Base-by-base conservation (phyloP, 2,329 filamentous ascomycete genomes). In the Pseudogymnoascus destructans region DNA sequence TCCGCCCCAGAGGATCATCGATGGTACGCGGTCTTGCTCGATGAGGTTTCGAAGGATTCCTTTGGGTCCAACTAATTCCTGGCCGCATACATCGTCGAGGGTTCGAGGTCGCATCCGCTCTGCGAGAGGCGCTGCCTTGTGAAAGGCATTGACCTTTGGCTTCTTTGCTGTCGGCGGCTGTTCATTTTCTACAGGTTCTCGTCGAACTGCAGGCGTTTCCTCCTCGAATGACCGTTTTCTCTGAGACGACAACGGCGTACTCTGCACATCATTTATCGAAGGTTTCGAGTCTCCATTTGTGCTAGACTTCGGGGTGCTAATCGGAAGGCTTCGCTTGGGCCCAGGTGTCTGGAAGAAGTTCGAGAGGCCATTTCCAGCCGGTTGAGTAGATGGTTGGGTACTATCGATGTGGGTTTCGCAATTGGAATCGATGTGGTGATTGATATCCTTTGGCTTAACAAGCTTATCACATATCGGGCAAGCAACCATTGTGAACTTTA, bases 1-100 rank as follows among this genome's bases (percentile, higher is more conserved):
- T 0, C 80, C 81, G 30, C 88, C 88, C 88, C 93, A 98, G 11
- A 98, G 76, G 38, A 98, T 90, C 89, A 98, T 95, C 11, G 89
- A 95, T 0, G 93, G 92, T 30, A 97, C 83, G 4, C 86, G 80
- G 66, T 93, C 85, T 60, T 86, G 79, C 67, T 95, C 87, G 63
- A 98, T 95, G 60, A 97, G 78, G 27, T 85, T 84, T 3, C 92
- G 84, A 42, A 98, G 77, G 5, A 97, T 82, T n/a, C 93, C 93
- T 30, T 82, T 75, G 0, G 82, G 81, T 0, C 90, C 92, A 1
- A 98, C 91, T 0, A 98, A 81, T 46, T 95, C 89, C 72, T 98
- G 93, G 0, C 93, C 93, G 63, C 79, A 90, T 2, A 97, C 87
- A 13, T 95, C 85, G 67, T 96, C 88, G 6, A 98, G 78, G 0